These are phyloP conservation scores for Lepidium africanum DNA, from an alignment of 345 rosid species.

Conservation along the genomic window DNA sequence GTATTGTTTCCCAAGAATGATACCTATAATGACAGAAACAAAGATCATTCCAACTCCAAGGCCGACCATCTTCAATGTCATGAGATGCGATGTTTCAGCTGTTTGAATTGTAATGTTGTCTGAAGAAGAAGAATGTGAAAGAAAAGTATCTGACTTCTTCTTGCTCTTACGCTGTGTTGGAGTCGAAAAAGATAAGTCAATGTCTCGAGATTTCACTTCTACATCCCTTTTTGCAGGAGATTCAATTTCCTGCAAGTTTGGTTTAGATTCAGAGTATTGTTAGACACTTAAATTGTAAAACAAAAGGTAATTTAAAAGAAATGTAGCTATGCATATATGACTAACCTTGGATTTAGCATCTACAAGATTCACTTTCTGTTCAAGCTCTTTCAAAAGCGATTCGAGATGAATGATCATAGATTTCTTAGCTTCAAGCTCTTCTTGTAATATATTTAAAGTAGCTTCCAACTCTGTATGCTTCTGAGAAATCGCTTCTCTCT, in stretches of 20 bases:
- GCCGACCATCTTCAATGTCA: constrained; percentile 41
- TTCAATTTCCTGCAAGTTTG: constrained; percentile 29
- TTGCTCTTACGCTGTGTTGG: constrained; percentile 56
- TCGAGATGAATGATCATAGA: constrained; percentile 38
- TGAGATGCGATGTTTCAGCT: constrained; percentile 23
- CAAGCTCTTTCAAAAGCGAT: constrained; percentile 46
- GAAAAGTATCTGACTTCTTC: constrained; percentile 42
- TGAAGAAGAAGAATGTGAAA: constrained; percentile 33
- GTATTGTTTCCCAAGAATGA: constrained; percentile 67
- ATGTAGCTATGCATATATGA: not conserved
- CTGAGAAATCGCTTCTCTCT: constrained; percentile 43
- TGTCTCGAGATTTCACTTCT: constrained; percentile 69
- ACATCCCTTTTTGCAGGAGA: constrained; percentile 25
- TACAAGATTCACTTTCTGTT: constrained; percentile 45
- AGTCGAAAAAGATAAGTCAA: constrained; percentile 36
- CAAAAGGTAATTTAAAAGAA: not conserved
- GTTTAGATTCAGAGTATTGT: not conserved
- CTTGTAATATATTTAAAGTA: constrained; percentile 41
- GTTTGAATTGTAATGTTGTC: constrained; percentile 21
- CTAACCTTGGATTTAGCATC: constrained; percentile 56
- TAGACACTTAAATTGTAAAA: not conserved
- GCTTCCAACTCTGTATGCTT: constrained; percentile 43
- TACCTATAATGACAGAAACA: constrained; percentile 60
- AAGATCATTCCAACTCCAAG: constrained; percentile 46
- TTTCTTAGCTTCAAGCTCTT: constrained; percentile 53